These are phyloP conservation scores for Fusarium neocosmosporiellum DNA, from an alignment of 2,329 filamentous ascomycete species.

Conservation along the genomic window DNA sequence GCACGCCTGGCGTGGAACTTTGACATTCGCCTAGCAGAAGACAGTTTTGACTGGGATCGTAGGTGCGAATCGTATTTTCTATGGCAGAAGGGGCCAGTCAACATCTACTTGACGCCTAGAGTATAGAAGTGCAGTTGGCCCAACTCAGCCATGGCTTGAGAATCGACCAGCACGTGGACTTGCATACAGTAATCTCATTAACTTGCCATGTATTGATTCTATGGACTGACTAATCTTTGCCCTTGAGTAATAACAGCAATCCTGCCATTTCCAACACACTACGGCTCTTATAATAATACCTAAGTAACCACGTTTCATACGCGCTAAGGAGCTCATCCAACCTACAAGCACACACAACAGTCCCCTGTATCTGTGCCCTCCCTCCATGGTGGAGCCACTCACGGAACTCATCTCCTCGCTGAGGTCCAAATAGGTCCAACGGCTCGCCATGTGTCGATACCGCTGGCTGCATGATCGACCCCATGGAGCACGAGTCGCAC, in stretches of 20 bases:
- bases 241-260: not conserved
- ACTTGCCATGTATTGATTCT: not conserved
- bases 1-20: slow-evolving; percentile 12
- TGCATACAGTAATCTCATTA: not conserved
- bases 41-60: not conserved
- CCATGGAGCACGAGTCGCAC: not conserved
- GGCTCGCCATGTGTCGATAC: not conserved
- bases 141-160: not conserved
- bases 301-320: not conserved
- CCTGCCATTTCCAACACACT: not conserved
- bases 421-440: not conserved
- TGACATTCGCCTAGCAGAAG: not conserved
- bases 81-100: not conserved
- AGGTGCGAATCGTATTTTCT: not conserved
- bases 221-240: not conserved
- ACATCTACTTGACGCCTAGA: not conserved
- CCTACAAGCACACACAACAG: not conserved
- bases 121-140: not conserved
- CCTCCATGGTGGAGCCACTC: not conserved
- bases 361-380: not conserved
- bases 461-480: not conserved
- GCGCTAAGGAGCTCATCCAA: not conserved
- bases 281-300: not conserved
- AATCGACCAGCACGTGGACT: not conserved
- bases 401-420: not conserved